These are phyloP conservation scores for Fusarium torulosum DNA, from an alignment of 2,329 filamentous ascomycete genomes.

Conservation along the genomic window DNA sequence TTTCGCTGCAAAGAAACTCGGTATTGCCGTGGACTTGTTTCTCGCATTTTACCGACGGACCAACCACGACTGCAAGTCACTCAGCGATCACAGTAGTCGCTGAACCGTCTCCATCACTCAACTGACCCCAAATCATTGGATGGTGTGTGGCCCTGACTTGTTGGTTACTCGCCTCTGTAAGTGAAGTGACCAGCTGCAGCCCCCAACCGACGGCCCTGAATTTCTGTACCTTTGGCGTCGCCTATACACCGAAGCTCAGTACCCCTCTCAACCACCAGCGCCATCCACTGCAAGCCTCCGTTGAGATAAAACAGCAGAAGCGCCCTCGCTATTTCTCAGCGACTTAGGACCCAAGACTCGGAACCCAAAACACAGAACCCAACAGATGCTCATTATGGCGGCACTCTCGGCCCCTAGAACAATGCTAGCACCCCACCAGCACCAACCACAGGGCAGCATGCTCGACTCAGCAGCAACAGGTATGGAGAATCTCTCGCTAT, in stretches of 20 bases:
- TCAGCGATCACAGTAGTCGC: slow-evolving; percentile 26
- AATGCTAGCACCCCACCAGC: slow-evolving; percentile 43
- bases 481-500: slow-evolving; percentile 33
- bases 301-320: slow-evolving; percentile 37
- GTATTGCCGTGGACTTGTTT: slow-evolving; percentile 39
- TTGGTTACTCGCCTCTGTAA: slow-evolving; percentile 44
- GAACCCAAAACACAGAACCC: slow-evolving; percentile 8
- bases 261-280: slow-evolving; percentile 32
- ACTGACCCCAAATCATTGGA: slow-evolving; percentile 34
- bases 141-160: slow-evolving; percentile 46
- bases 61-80: slow-evolving; percentile 39
- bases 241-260: slow-evolving; percentile 45
- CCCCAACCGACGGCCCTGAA: slow-evolving; percentile 25
- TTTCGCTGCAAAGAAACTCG: slow-evolving; percentile 32
- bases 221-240: slow-evolving; percentile 38
- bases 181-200: slow-evolving; percentile 45
- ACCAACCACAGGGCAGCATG: slow-evolving; percentile 39
- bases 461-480: slow-evolving; percentile 43
- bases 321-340: slow-evolving; percentile 21
- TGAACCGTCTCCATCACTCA: slow-evolving; percentile 36
- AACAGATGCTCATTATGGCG: slow-evolving; percentile 40
- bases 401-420: slow-evolving; percentile 44
- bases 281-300: slow-evolving; percentile 29
- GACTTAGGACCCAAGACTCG: background rate
- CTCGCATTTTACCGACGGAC: slow-evolving; percentile 31